Percentiles rank a stretch among this genome's conserved stretches.
These are phyloP conservation scores for Blastobotrys serpentis DNA, from an alignment of 1,139 yeast genomes.

Conservation along the genomic window DNA sequence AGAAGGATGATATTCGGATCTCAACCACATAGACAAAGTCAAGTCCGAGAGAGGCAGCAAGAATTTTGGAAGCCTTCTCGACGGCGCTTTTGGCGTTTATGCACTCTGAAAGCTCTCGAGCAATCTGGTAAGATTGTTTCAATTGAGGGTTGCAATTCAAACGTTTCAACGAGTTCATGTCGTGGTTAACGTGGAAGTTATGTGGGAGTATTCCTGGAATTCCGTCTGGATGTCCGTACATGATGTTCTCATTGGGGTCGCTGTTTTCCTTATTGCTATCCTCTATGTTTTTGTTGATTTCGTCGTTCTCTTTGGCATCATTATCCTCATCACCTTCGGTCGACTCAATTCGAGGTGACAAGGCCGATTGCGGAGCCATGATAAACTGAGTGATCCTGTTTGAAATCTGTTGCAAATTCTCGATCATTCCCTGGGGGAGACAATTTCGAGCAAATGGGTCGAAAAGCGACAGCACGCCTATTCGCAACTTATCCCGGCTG, in stretches of 20 bases:
- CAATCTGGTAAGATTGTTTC: slow-evolving; percentile 38
- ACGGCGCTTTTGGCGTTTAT: slow-evolving; percentile 39
- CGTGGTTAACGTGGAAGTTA: slow-evolving; percentile 18
- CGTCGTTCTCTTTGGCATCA: slow-evolving; percentile 8
- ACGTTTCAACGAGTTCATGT: slow-evolving; percentile 22
- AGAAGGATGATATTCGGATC: slow-evolving; percentile 41
- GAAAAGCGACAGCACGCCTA: slow-evolving; percentile 64
- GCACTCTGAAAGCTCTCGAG: slow-evolving; percentile 44
- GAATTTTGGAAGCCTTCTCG: slow-evolving; percentile 40
- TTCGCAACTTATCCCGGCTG: slow-evolving; percentile 42
- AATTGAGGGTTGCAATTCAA: slow-evolving; percentile 27
- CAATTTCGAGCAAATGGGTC: slow-evolving; percentile 48
- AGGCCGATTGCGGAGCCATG: slow-evolving; percentile 29
- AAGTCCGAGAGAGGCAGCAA: slow-evolving; percentile 44
- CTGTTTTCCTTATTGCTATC: not conserved
- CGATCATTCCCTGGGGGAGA: slow-evolving; percentile 42
- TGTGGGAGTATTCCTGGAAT: slow-evolving; percentile 19
- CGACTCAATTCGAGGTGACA: slow-evolving; percentile 26
- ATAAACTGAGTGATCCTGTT: slow-evolving; percentile 47
- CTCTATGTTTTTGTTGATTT: not conserved
- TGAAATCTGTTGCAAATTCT: slow-evolving; percentile 43
- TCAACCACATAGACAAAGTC: slow-evolving; percentile 59
- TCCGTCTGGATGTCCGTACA: slow-evolving; percentile 7
- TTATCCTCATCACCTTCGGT: no score
- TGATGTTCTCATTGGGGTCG: not conserved